Evolutionary conservation across 768 basidiomycete species (phyloP).

Genomic region (Wakefieldia striispora): DNA sequence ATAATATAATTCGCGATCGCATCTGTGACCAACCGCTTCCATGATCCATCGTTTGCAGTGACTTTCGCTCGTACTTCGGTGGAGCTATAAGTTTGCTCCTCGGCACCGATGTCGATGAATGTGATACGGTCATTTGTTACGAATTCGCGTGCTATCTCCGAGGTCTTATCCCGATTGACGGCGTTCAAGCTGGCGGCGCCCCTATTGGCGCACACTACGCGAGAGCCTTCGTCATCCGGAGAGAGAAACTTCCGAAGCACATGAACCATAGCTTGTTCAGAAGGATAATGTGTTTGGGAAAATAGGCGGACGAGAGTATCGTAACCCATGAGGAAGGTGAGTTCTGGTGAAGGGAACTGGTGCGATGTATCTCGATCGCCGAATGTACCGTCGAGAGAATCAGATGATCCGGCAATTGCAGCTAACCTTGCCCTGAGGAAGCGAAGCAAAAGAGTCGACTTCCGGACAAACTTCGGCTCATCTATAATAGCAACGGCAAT

Average conservation of each 20-base stretch:
- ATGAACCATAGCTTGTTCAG: constrained; percentile 49
- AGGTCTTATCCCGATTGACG: constrained; percentile 22
- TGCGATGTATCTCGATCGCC: constrained; percentile 8
- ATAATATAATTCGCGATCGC: constrained; percentile 52
- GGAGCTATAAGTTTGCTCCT: constrained; percentile 63
- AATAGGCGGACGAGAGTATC: constrained; percentile 86
- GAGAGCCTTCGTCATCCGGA: constrained; percentile 51
- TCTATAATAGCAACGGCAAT: constrained; percentile 80
- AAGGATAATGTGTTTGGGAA: constrained; percentile 68
- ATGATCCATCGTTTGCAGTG: constrained; percentile 29
- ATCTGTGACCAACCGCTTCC: constrained; percentile 47
- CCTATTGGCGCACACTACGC: constrained; percentile 69
- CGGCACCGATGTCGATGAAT: constrained; percentile 60
- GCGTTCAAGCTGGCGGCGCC: constrained; percentile 10
- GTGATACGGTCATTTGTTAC: constrained; percentile 49
- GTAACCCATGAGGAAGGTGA: constrained; percentile 75
- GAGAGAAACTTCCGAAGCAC: constrained; percentile 61
- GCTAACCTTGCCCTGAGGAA: constrained; percentile 41
- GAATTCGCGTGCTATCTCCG: constrained; percentile 46
- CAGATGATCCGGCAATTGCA: neutral
- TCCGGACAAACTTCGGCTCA: constrained; percentile 87
- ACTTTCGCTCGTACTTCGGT: constrained; percentile 52
- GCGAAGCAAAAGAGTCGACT: constrained; percentile 56
- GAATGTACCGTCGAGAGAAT: neutral
- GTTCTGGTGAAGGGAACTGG: constrained; percentile 31